Evolutionary conservation across 768 basidiomycete genomes (phyloP), one percentile per base, ranked within the genome.

Genomic region (Leccinum rimulosum): DNA sequence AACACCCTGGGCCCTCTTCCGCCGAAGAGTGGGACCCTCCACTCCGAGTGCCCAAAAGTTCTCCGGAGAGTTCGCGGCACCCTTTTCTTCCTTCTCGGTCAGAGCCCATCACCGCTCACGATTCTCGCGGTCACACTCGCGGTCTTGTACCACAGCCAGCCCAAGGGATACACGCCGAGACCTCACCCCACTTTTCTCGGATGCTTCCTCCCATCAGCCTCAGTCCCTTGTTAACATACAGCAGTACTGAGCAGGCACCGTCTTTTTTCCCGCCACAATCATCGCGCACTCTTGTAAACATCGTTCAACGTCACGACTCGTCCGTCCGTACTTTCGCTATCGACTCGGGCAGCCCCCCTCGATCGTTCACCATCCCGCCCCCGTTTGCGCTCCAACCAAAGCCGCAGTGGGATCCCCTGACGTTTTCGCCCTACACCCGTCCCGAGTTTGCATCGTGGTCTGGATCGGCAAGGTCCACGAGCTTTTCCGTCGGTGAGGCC

Each of bases 331-430:
- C 64, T 48, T 58, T 64, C 10, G 5, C 66, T 14, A 50, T 57
- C 35, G 65, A 66, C n/a, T 60, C 50, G 31, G 43, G 51, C 38
- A 66, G 54, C 11, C 40, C 65, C n/a, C 25, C 65, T 28, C 25
- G 45, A 22, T 47, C 35, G 19, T 61, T 61, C 19, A 62, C 57
- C 55, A 69, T 81, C 40, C 74, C 80, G 0, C 79, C 87, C 15
- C 88, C 88, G 3, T 88, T 84, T 66, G 82, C 85, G 10, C 74
- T 90, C 4, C 84, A 89, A 67, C 88, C 88, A 3, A 75, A 74
- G 54, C 87, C 87, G 1, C 86, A 83, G 54, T 89, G 88, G 87
- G 82, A 86, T 57, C 75, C 73, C 45, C 70, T 74, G 3, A 66
- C 76, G 0, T 80, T 79, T 67, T 58, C 68, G 27, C 68, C 78